These are phyloP conservation scores for Aegilops bicornis DNA, from an alignment of 176 grass and related monocot species.

Conservation along the genomic window DNA sequence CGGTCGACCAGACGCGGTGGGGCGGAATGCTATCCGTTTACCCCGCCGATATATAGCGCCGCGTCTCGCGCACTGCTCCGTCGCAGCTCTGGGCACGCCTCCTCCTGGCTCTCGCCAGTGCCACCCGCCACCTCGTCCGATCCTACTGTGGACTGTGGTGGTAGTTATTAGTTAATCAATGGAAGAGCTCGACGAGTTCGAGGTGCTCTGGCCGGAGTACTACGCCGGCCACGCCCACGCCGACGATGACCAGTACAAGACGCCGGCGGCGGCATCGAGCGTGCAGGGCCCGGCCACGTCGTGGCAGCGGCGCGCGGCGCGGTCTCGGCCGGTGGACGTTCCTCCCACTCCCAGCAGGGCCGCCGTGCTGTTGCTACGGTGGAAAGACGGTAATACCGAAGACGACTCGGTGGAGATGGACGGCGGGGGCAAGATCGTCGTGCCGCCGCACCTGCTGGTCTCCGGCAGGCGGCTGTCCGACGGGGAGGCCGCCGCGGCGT, in stretches of 20 bases:
- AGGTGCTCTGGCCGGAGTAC: slow-evolving; percentile 65
- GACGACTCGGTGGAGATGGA: neutral
- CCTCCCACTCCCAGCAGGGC: neutral
- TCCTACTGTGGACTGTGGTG: slow-evolving; percentile 1
- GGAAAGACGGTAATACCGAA: neutral
- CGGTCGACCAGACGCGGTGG: neutral
- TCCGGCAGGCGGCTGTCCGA: slow-evolving; percentile 21
- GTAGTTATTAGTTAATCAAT: neutral
- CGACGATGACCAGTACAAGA: neutral
- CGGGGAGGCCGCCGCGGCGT: slow-evolving; percentile 7
- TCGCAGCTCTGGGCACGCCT: neutral
- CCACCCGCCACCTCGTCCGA: neutral
- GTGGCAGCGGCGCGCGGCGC: neutral
- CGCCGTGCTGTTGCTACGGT: neutral
- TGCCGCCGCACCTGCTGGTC: slow-evolving; percentile 68
- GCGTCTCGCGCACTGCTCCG: neutral
- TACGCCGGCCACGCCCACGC: neutral
- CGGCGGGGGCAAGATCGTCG: neutral
- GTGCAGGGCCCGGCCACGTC: neutral
- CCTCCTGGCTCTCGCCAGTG: neutral
- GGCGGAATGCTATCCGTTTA: neutral
- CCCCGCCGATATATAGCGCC: neutral
- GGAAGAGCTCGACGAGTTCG: slow-evolving; percentile 66
- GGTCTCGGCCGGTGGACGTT: slow-evolving; percentile 38
- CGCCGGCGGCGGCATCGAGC: neutral